Evolutionary conservation across 2,329 filamentous ascomycete species (phyloP), one percentile per base, ranked within the genome.

Genomic region (Penicillium hesseltinei): DNA sequence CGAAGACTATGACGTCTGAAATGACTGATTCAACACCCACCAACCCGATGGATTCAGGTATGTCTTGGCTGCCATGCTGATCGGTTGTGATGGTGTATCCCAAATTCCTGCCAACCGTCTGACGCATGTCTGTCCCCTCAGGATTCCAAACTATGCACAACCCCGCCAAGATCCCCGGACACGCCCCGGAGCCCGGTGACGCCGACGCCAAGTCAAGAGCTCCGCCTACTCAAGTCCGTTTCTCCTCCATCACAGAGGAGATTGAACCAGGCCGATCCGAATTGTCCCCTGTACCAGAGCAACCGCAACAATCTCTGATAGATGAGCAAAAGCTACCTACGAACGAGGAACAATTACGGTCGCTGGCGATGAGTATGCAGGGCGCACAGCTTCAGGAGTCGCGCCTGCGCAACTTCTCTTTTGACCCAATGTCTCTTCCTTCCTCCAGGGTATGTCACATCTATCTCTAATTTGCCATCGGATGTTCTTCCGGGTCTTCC

Each of bases 391-490:
- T 96, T 60, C 92, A 97, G 77, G 88, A 92, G 67, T 84, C 86
- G 56, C 86, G 92, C 62, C 85, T 96, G 80, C 89, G 89, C 71
- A 90, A 92, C 71, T 96, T 91, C 76, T 87, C 89, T 43, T 97
- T 92, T 70, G 92, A 97, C 72, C 88, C 93, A 35, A 87, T 96
- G 62, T 97, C 94, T 36, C 81, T 97, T 51, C 93, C 94, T 58
- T 69, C 74, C 17, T 77, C 70, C 43, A 74, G 75, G 62, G 75
- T 79, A 75, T 51, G 75, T 75, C 10, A 35, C 29, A 42, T 39
- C 49, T 27, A 56, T 25, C 55, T 54, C 21, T 55, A 42, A 49
- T 56, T 43, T 64, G 13, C 35, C 25, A n/a, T 52, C 45, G 42
- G 27, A 23, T 21, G 9, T 21, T 29, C 35, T 27, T 33, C 33